These are phyloP conservation scores for Apium graveolens DNA, from an alignment of 129 eudicot genomes.

Conservation along the genomic window DNA sequence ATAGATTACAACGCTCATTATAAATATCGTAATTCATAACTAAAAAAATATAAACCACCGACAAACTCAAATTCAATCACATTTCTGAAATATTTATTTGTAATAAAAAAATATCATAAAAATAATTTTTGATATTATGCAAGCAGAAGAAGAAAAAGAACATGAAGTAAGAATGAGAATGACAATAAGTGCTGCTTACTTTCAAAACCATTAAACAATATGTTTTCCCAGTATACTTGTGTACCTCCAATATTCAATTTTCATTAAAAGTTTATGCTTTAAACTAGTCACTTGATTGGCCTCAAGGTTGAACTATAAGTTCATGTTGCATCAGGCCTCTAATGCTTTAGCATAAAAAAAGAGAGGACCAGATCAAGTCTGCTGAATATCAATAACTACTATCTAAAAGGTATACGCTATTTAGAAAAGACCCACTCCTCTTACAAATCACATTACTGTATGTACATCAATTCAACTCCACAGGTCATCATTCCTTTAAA, in stretches of 20 bases:
- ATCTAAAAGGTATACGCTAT: background rate
- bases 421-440: background rate
- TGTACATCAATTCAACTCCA: background rate
- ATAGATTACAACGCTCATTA: too few species aligned
- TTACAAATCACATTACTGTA: background rate
- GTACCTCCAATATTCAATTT: background rate
- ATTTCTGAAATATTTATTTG: too few species aligned
- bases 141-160: too few species aligned
- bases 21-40: too few species aligned
- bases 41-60: too few species aligned
- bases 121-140: too few species aligned
- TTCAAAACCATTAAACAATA: background rate
- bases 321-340: background rate
- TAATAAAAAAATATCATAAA: too few species aligned
- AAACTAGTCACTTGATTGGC: background rate
- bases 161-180: too few species aligned
- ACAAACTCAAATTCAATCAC: too few species aligned
- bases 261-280: background rate
- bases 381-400: background rate
- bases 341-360: background rate
- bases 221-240: background rate
- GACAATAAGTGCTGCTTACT: too few species aligned
- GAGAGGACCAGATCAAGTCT: background rate
- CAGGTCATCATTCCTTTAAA: background rate
- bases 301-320: background rate